Evolutionary conservation across 192 early-diverging fungal genomes (phyloP).

Genomic region (Backusella liffmaniae): DNA sequence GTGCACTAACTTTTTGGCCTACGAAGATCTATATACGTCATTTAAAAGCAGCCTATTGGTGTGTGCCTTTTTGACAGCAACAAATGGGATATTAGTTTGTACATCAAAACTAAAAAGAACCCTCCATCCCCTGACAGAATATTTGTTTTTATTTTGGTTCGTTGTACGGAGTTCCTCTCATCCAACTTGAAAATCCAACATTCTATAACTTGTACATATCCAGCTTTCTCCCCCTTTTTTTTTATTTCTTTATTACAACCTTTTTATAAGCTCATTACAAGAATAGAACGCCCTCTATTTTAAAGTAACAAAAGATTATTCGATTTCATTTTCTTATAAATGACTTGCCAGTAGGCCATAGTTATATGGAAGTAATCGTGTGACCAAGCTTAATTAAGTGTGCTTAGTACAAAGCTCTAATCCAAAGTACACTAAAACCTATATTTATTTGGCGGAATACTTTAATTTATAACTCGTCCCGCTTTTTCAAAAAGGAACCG

Average conservation of each 20-base stretch:
- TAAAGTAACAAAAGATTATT: too few species aligned
- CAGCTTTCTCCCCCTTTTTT: too few species aligned
- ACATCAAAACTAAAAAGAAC: background rate
- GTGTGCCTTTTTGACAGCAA: background rate
- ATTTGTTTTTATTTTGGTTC: too few species aligned
- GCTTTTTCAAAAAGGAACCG: background rate
- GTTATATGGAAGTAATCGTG: background rate
- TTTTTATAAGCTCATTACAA: too few species aligned
- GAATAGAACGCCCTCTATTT: too few species aligned
- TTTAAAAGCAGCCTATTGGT: background rate
- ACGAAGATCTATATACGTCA: background rate
- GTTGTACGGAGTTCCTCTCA: too few species aligned
- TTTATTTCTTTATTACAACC: too few species aligned
- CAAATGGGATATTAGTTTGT: background rate
- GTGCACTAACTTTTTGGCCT: background rate
- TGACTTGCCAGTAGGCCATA: too few species aligned
- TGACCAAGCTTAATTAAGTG: background rate
- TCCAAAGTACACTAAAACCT: background rate
- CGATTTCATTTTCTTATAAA: too few species aligned
- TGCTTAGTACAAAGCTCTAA: background rate
- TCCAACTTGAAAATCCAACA: too few species aligned
- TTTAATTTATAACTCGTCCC: background rate
- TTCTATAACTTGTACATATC: too few species aligned
- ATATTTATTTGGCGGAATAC: background rate
- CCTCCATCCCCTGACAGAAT: too few species aligned